Percentiles rank a stretch among this genome's conserved stretches.
These are phyloP conservation scores for Saccharomycopsis fibuligera DNA, from an alignment of 805 yeast genomes.

Conservation along the genomic window DNA sequence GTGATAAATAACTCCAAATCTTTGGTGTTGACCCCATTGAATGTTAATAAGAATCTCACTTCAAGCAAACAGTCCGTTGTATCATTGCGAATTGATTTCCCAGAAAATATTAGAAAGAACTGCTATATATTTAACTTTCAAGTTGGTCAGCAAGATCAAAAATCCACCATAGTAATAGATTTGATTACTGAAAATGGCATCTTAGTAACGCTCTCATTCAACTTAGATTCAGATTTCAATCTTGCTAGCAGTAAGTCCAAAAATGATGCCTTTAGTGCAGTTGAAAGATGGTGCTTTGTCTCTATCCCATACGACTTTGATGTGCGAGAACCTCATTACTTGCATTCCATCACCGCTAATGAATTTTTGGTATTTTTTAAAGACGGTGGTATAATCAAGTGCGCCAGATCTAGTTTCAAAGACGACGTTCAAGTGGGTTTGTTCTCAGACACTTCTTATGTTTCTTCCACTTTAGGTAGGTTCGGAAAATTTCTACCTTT, in stretches of 20 bases:
- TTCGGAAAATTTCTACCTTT: conserved; percentile 25
- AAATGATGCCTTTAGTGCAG: conserved; percentile 23
- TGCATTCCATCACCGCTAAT: conserved; percentile 39
- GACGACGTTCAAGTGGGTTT: conserved; percentile 30
- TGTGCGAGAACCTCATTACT: conserved; percentile 46
- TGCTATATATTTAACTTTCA: conserved; percentile 35
- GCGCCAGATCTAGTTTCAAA: conserved; percentile 29
- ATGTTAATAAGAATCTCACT: neutral
- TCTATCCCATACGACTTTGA: conserved; percentile 64
- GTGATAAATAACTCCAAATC: neutral
- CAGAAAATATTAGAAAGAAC: conserved; percentile 30
- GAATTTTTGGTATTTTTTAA: conserved; percentile 52
- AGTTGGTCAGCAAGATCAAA: conserved; percentile 19
- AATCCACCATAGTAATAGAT: conserved; percentile 40
- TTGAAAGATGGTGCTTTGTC: conserved; percentile 57
- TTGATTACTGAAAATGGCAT: conserved; percentile 45
- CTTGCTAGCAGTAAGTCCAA: conserved; percentile 17
- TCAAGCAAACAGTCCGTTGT: neutral
- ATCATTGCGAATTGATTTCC: conserved; percentile 29
- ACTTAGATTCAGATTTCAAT: conserved; percentile 36
- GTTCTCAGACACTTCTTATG: conserved; percentile 51
- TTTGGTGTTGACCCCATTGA: neutral
- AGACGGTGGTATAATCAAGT: conserved; percentile 73
- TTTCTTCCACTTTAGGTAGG: conserved; percentile 26
- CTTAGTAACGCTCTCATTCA: conserved; percentile 43